phyloP scores from a whole-genome alignment of 495 filamentous ascomycete species.

The Cryomyces minteri region DNA sequence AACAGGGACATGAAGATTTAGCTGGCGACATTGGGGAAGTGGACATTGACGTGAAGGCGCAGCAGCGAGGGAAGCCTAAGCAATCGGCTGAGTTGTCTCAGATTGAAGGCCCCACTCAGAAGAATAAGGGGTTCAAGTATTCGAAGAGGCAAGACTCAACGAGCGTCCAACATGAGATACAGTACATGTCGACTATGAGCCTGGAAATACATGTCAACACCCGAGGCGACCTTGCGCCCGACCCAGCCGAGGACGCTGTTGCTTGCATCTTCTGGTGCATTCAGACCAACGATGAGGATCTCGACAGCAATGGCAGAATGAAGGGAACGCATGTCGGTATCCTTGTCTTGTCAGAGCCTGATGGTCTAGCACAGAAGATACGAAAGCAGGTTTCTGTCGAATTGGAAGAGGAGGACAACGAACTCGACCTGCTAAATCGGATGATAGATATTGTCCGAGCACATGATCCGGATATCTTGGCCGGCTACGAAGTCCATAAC shows the following conservation, averaged over 20 bases:
- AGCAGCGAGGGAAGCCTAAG: conserved; percentile 6
- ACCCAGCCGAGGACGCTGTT: conserved; percentile 85
- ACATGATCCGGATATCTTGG: conserved; percentile 82
- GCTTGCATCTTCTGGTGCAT: conserved; percentile 81
- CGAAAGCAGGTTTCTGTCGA: conserved; percentile 36
- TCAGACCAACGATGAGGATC: conserved; percentile 46
- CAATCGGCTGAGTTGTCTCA: conserved; percentile 42
- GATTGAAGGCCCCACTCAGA: conserved; percentile 79
- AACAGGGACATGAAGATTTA: conserved; percentile 8
- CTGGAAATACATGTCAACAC: conserved; percentile 92
- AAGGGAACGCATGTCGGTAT: conserved; percentile 47
- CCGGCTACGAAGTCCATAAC: conserved; percentile 89
- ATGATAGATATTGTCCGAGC: conserved; percentile 73
- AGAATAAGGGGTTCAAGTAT: conserved; percentile 70
- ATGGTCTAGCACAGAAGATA: conserved; percentile 24
- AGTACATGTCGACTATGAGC: conserved; percentile 95
- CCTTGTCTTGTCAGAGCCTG: conserved; percentile 40
- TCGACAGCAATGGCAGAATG: conserved; percentile 31
- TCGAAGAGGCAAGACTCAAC: conserved; percentile 60
- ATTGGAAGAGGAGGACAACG: conserved; percentile 54
- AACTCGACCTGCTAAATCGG: conserved; percentile 65
- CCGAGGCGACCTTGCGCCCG: conserved; percentile 56
- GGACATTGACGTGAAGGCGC: not conserved
- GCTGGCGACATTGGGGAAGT: conserved; percentile 2
- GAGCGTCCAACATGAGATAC: conserved; percentile 66